Evolutionary conservation across 352 stramenopile genomes (phyloP).

Genomic region (Globisporangium mamillatum): DNA sequence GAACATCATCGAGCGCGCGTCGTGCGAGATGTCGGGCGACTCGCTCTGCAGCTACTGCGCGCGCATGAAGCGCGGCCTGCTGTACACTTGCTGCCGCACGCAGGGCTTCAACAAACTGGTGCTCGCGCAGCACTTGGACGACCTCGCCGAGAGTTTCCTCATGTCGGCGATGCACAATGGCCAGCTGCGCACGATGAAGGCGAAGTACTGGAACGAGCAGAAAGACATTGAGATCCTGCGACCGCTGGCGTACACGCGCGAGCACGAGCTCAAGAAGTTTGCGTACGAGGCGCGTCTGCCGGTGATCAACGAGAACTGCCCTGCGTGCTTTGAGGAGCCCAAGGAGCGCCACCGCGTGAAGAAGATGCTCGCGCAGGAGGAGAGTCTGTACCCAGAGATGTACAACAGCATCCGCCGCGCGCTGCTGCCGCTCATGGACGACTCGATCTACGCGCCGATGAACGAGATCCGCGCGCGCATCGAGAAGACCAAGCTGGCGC

Average conservation of each 20-base stretch:
- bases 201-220: slow-evolving; percentile 96
- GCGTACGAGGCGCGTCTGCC: slow-evolving; percentile 87
- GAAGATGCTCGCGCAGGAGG: slow-evolving; percentile 94
- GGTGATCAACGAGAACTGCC: slow-evolving; percentile 99
- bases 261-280: slow-evolving; percentile 90
- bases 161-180: slow-evolving; percentile 99
- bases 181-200: slow-evolving; percentile 98
- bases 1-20: slow-evolving; percentile 90
- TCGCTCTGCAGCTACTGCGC: slow-evolving; percentile 97
- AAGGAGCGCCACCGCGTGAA: slow-evolving; percentile 98
- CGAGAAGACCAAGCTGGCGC: slow-evolving; percentile 49
- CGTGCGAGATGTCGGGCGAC: slow-evolving; percentile 84
- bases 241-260: slow-evolving; percentile 94
- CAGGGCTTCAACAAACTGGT: slow-evolving; percentile 94
- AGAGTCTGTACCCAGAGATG: slow-evolving; percentile 90
- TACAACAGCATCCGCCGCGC: slow-evolving; percentile 68
- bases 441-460: slow-evolving; percentile 60
- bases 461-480: slow-evolving; percentile 49
- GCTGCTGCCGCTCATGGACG: slow-evolving; percentile 82
- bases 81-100: slow-evolving; percentile 94
- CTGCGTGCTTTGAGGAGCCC: slow-evolving; percentile 98
- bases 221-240: slow-evolving; percentile 95
- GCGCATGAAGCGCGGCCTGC: slow-evolving; percentile 96
- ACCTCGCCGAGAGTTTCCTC: slow-evolving; percentile 97
- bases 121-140: slow-evolving; percentile 97